Conservation (phyloP, 495 filamentous ascomycete species). For the Neurospora sp. region DNA sequence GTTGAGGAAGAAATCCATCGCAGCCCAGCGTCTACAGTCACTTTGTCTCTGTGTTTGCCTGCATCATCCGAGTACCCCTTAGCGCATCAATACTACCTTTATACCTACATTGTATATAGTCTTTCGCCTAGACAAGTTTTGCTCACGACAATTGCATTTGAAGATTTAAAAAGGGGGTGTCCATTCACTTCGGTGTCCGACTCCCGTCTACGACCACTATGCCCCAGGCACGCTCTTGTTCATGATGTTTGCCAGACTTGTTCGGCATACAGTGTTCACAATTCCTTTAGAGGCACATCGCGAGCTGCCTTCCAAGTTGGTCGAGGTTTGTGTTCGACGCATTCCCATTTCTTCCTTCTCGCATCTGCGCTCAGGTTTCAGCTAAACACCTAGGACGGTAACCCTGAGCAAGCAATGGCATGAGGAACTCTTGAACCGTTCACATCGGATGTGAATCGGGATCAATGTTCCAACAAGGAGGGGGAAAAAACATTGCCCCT, state of each 20-base stretch:
- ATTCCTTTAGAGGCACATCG: neutral
- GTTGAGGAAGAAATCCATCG: neutral
- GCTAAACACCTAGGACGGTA: neutral
- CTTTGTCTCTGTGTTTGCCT: neutral
- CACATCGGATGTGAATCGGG: neutral
- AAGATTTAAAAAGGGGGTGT: neutral
- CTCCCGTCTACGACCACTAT: neutral
- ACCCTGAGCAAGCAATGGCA: neutral
- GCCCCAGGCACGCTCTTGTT: neutral
- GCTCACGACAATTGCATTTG: neutral
- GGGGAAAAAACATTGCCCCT: neutral
- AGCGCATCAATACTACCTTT: neutral
- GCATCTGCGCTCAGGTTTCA: neutral
- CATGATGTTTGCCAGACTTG: neutral
- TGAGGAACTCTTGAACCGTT: neutral
- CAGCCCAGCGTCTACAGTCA: neutral
- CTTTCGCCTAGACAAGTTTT: neutral
- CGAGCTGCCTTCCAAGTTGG: neutral
- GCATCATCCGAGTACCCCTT: neutral
- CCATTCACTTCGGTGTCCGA: neutral
- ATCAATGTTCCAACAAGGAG: neutral
- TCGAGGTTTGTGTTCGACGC: neutral
- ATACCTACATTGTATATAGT: neutral
- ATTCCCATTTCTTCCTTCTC: no score
- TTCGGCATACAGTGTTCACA: neutral